These are phyloP conservation scores for Nemophila menziesii DNA, from an alignment of 257 asterid species.

Conservation along the genomic window DNA sequence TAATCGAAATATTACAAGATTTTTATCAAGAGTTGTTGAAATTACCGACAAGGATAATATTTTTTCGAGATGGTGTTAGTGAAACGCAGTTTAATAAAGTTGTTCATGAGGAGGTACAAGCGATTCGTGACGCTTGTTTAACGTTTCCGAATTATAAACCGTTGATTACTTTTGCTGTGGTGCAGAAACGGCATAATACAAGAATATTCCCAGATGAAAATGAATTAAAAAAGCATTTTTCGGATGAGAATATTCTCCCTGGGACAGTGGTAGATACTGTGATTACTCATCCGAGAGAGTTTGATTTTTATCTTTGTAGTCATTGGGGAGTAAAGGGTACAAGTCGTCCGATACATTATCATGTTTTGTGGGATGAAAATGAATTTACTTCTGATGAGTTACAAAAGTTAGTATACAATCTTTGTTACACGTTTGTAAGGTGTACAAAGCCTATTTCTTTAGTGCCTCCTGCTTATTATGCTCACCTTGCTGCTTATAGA, in stretches of 20 bases:
- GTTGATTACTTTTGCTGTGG: constrained; percentile 71
- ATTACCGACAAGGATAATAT: constrained; percentile 63
- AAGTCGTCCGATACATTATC: constrained; percentile 83
- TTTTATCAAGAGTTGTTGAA: constrained; percentile 37
- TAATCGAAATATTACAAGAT: constrained; percentile 58
- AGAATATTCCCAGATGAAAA: constrained; percentile 50
- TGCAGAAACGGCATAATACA: constrained; percentile 90
- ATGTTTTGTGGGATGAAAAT: constrained; percentile 81
- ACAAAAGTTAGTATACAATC: constrained; percentile 75
- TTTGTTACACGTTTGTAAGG: constrained; percentile 88
- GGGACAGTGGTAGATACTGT: constrained; percentile 91
- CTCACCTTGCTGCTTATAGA: constrained; percentile 91
- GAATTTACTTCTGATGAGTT: constrained; percentile 78
- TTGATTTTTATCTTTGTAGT: constrained; percentile 89
- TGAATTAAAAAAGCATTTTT: constrained; percentile 15
- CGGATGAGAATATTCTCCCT: constrained; percentile 61
- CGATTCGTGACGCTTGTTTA: constrained; percentile 49
- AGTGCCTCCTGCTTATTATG: constrained; percentile 93
- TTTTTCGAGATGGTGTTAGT: constrained; percentile 94
- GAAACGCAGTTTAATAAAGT: constrained; percentile 82
- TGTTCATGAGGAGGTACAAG: constrained; percentile 44
- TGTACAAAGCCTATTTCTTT: constrained; percentile 91
- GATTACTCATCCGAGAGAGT: constrained; percentile 72
- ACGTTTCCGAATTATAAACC: constrained; percentile 59
- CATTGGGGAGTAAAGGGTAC: constrained; percentile 97